phyloP scores from a whole-genome alignment of 306 rosid species.

The Quillaja saponaria region DNA sequence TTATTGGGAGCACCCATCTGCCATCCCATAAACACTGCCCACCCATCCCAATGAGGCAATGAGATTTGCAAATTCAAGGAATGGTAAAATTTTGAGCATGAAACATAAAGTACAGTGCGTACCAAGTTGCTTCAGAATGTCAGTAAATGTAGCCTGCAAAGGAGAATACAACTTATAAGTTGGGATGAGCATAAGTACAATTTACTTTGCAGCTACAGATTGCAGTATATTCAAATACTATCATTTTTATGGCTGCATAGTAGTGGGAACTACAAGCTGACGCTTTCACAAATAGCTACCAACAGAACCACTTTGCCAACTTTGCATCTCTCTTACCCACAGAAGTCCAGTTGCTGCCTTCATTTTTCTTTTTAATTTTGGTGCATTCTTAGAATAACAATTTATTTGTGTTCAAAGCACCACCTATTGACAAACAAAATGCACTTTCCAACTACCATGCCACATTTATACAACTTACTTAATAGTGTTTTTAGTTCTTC shows the following conservation, averaged over 20 bases:
- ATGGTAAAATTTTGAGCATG: background rate
- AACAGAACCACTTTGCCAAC: no score
- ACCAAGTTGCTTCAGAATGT: conserved; percentile 94
- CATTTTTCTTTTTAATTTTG: no score
- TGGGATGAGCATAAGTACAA: background rate
- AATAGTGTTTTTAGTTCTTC: background rate
- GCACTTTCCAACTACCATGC: background rate
- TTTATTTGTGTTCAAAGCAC: no score
- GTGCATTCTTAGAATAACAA: no score
- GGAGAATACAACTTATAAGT: conserved; percentile 22
- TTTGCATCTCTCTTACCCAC: no score
- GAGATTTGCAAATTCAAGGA: background rate
- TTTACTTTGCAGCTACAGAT: no score
- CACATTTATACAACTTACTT: background rate
- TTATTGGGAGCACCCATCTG: no score
- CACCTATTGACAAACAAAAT: background rate
- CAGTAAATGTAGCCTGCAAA: conserved; percentile 97
- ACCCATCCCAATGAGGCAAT: no score
- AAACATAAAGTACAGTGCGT: conserved; percentile 14
- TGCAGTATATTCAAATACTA: background rate
- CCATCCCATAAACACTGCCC: no score
- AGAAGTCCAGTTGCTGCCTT: no score
- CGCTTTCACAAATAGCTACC: background rate
- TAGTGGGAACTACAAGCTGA: conserved; percentile 9
- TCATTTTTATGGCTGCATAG: conserved; percentile 8